Percentiles rank a stretch among this genome's conserved stretches.
Conservation (phyloP, 1,284 basidiomycete genomes). For the Leccinum subrobustum region DNA sequence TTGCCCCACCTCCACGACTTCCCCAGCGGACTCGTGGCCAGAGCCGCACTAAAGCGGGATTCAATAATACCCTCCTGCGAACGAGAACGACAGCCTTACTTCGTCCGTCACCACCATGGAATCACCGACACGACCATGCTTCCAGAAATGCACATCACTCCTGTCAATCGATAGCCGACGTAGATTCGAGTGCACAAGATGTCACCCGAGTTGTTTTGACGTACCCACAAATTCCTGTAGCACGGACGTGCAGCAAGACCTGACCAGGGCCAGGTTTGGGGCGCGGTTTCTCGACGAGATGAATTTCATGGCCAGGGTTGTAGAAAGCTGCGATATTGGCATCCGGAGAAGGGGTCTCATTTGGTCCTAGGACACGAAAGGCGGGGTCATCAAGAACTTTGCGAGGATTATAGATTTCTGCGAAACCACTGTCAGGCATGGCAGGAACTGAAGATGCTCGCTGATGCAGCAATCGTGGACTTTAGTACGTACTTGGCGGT, state of each 20-base stretch:
- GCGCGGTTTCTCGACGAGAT: conserved; percentile 58
- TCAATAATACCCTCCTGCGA: background rate
- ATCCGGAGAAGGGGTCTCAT: conserved; percentile 44
- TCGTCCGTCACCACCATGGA: conserved; percentile 67
- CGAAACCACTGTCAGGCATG: conserved; percentile 29
- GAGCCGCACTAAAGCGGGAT: conserved; percentile 48
- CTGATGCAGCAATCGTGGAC: background rate
- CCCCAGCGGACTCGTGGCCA: conserved; percentile 65
- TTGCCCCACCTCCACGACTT: conserved; percentile 58
- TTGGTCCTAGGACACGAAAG: conserved; percentile 47
- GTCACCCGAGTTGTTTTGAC: conserved; percentile 1
- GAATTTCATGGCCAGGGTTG: conserved; percentile 56
- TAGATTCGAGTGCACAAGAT: background rate
- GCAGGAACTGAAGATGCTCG: background rate
- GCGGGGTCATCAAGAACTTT: conserved; percentile 52
- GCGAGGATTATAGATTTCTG: conserved; percentile 49
- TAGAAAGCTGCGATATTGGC: conserved; percentile 62
- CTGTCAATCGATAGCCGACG: conserved; percentile 25
- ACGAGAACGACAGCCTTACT: conserved; percentile 29
- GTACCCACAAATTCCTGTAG: conserved; percentile 66
- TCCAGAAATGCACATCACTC: conserved; percentile 67
- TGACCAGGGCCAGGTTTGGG: conserved; percentile 58
- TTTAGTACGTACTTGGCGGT: background rate
- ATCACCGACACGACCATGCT: conserved; percentile 61
- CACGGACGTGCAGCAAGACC: conserved; percentile 58